Percentiles rank a stretch among this genome's conserved stretches.
These are phyloP conservation scores for Chaetomium strumarium DNA, from an alignment of 2,329 filamentous ascomycete species.

Conservation along the genomic window DNA sequence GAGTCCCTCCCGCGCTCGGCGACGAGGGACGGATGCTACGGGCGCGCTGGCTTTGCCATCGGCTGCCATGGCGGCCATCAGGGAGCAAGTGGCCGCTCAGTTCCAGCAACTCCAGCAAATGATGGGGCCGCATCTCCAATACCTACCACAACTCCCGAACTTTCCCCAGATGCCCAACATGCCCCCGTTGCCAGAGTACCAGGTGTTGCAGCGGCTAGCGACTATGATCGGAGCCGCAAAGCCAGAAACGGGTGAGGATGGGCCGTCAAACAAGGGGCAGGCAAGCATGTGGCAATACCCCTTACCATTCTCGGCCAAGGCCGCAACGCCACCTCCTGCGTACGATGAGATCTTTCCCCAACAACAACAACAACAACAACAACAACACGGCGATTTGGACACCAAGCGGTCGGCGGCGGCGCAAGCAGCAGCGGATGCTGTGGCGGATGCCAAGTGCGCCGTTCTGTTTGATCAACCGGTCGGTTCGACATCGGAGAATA, in stretches of 20 bases:
- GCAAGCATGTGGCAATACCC: constrained; percentile 64
- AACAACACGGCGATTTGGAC: constrained; percentile 35
- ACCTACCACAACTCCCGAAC: constrained; percentile 43
- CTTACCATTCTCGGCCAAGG: constrained; percentile 45
- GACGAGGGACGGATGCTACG: constrained; percentile 29
- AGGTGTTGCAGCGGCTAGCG: constrained; percentile 42
- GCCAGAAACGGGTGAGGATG: constrained; percentile 40
- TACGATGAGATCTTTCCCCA: constrained; percentile 73
- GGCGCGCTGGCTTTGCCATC: constrained; percentile 47
- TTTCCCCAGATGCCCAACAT: constrained; percentile 61
- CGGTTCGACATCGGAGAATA: constrained; percentile 12
- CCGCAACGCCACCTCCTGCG: constrained; percentile 50
- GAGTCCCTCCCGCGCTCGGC: constrained; percentile 22
- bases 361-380: constrained; percentile 28
- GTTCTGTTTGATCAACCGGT: constrained; percentile 43
- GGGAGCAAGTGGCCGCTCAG: constrained; percentile 67
- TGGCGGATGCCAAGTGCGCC: constrained; percentile 54
- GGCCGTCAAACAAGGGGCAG: constrained; percentile 36
- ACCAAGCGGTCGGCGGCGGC: constrained; percentile 54
- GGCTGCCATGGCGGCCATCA: constrained; percentile 61
- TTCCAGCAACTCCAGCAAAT: constrained; percentile 60
- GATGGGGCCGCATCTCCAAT: constrained; percentile 19
- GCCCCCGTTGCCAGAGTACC: constrained; percentile 65
- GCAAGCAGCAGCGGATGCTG: constrained; percentile 51
- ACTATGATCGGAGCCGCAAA: constrained; percentile 42